phyloP scores from a whole-genome alignment of 2,329 filamentous ascomycete genomes.

The Onygena corvina region DNA sequence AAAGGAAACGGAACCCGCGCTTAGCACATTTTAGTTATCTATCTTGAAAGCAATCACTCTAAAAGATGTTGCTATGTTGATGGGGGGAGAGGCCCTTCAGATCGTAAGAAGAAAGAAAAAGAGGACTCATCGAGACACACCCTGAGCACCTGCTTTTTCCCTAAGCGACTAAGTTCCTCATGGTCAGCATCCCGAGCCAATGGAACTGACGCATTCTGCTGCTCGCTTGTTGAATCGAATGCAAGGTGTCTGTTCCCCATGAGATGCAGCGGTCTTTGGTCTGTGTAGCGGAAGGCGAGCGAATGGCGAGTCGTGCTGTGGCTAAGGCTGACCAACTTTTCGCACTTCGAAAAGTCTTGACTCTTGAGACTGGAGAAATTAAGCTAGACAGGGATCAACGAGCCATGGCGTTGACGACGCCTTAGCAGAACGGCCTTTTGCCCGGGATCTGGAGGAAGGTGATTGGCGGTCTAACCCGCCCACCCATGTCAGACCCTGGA shows the following conservation, averaged over 20 bases:
- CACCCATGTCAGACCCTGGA: no score
- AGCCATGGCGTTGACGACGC: no score
- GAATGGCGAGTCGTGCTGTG: background rate
- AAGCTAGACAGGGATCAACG: no score
- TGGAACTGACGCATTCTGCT: background rate
- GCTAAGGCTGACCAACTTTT: background rate
- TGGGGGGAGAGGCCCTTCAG: no score
- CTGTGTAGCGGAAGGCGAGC: background rate
- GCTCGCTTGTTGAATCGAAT: background rate
- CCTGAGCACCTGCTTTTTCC: slow-evolving; percentile 34
- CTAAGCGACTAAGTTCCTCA: slow-evolving; percentile 29
- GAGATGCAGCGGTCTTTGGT: background rate
- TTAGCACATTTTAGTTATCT: slow-evolving; percentile 10
- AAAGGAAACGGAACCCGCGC: slow-evolving; percentile 26
- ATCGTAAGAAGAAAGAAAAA: no score
- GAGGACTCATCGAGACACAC: slow-evolving; percentile 23
- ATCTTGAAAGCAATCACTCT: no score
- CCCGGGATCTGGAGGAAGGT: no score
- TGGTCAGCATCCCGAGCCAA: slow-evolving; percentile 19
- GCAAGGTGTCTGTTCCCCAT: background rate
- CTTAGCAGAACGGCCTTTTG: no score
- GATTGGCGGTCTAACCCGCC: no score
- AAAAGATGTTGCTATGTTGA: no score
- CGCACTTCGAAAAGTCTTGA: no score
- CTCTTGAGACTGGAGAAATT: no score